A percentile compares a stretch with the other conserved stretches of the same genome.
phyloP scores from a whole-genome alignment of 495 filamentous ascomycete species.

The Daldinia loculata region DNA sequence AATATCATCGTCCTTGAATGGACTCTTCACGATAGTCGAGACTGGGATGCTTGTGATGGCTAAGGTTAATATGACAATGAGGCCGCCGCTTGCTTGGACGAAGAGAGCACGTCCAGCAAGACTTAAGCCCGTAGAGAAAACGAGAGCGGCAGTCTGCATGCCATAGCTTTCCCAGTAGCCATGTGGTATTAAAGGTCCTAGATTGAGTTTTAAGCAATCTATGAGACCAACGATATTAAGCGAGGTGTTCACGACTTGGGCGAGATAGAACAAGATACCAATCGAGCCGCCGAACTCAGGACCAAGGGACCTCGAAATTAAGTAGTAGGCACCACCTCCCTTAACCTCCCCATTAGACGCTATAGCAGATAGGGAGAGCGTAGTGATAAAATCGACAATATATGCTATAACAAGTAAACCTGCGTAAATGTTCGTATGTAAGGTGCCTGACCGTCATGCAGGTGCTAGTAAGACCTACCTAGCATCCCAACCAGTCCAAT shows the following conservation, averaged over 20 bases:
- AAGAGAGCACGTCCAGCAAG: constrained; percentile 84
- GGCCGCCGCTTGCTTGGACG: constrained; percentile 78
- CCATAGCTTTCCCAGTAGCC: constrained; percentile 81
- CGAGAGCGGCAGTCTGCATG: constrained; percentile 75
- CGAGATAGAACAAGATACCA: constrained; percentile 87
- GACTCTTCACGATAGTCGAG: constrained; percentile 70
- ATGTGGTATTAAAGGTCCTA: constrained; percentile 75
- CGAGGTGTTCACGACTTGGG: constrained; percentile 84
- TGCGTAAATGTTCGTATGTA: constrained; percentile 44
- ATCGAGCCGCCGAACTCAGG: constrained; percentile 94
- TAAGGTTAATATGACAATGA: constrained; percentile 76
- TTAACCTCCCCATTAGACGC: constrained; percentile 90
- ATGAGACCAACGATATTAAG: constrained; percentile 90
- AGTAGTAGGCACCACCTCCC: constrained; percentile 87
- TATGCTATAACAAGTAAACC: constrained; percentile 77
- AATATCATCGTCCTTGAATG: constrained; percentile 68
- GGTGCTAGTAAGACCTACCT: constrained; percentile 58
- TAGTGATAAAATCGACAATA: constrained; percentile 81
- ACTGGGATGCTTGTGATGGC: constrained; percentile 85
- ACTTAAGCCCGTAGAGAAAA: constrained; percentile 79
- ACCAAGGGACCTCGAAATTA: constrained; percentile 86
- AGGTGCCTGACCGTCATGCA: constrained; percentile 6
- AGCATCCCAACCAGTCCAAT: constrained; percentile 81
- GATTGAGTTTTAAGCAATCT: constrained; percentile 81
- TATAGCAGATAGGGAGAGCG: constrained; percentile 86